phyloP scores from a whole-genome alignment of 139 green algal species.

The Chloropicon primus region DNA sequence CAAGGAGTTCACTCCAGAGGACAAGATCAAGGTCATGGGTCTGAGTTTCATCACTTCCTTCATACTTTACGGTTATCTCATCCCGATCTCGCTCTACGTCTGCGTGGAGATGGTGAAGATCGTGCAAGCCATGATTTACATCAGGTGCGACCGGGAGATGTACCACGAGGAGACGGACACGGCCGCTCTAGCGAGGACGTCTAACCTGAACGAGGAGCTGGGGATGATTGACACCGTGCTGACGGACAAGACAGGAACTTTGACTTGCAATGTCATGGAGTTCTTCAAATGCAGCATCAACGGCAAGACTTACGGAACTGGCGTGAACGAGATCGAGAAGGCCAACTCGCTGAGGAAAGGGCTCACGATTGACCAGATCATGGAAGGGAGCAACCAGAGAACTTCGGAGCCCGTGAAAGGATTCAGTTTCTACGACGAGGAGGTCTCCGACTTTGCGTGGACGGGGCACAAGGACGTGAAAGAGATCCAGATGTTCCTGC shows the following conservation, averaged over 20 bases:
- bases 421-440: neutral
- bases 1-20: neutral
- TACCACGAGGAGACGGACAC: constrained; percentile 48
- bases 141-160: constrained; percentile 24
- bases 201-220: constrained; percentile 37
- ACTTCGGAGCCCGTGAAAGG: neutral
- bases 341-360: neutral
- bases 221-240: constrained; percentile 28
- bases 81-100: constrained; percentile 75
- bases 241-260: constrained; percentile 48
- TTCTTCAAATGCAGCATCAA: constrained; percentile 84
- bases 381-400: neutral
- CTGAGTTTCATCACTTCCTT: constrained; percentile 58
- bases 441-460: constrained; percentile 29
- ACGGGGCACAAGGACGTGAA: constrained; percentile 9
- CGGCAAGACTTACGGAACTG: constrained; percentile 8
- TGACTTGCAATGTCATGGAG: constrained; percentile 64
- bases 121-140: constrained; percentile 16
- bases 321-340: neutral
- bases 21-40: constrained; percentile 3
- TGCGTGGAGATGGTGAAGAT: constrained; percentile 62
- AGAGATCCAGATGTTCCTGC: constrained; percentile 36
- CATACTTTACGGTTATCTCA: constrained; percentile 60
- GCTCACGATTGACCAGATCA: neutral
- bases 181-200: constrained; percentile 23